Evolutionary conservation across 345 rosid genomes (phyloP).

Genomic region (Citrus unshiu): DNA sequence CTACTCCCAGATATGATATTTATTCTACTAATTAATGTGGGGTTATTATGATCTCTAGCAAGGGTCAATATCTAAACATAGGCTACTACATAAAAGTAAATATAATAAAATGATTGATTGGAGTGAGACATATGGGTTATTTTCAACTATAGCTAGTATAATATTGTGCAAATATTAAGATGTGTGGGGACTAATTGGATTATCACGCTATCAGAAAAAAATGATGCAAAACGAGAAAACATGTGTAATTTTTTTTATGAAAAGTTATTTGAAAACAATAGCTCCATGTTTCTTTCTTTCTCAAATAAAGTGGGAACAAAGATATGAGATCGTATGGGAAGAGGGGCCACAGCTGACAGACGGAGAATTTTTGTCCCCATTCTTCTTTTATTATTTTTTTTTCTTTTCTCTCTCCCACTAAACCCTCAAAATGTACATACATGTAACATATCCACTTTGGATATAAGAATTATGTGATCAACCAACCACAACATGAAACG

Average conservation of each 20-base stretch:
- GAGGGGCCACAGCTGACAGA: slow-evolving; percentile 29
- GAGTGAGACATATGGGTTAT: slow-evolving; percentile 22
- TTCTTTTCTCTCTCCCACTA: slow-evolving; percentile 1
- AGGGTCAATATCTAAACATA: not conserved
- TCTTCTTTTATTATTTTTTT: not conserved
- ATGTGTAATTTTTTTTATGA: not conserved
- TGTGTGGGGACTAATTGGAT: slow-evolving; percentile 30
- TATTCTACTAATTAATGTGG: not conserved
- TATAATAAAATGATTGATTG: slow-evolving; percentile 22
- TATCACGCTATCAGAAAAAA: not conserved
- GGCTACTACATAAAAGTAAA: not conserved
- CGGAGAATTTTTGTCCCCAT: slow-evolving; percentile 37
- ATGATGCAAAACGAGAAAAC: slow-evolving; percentile 13
- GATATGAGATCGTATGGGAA: not conserved
- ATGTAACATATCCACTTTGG: slow-evolving; percentile 3
- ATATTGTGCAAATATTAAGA: not conserved
- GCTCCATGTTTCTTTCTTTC: slow-evolving; percentile 12
- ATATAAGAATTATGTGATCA: not conserved
- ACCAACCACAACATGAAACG: slow-evolving; percentile 2
- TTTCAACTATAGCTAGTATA: slow-evolving; percentile 1
- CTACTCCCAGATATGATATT: not conserved
- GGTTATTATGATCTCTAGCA: not conserved
- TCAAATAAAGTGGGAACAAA: slow-evolving; percentile 11
- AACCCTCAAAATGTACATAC: not conserved
- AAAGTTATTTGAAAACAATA: slow-evolving; percentile 22